These are phyloP conservation scores for Abortiporus biennis DNA, from an alignment of 1,284 basidiomycete genomes.

Conservation along the genomic window DNA sequence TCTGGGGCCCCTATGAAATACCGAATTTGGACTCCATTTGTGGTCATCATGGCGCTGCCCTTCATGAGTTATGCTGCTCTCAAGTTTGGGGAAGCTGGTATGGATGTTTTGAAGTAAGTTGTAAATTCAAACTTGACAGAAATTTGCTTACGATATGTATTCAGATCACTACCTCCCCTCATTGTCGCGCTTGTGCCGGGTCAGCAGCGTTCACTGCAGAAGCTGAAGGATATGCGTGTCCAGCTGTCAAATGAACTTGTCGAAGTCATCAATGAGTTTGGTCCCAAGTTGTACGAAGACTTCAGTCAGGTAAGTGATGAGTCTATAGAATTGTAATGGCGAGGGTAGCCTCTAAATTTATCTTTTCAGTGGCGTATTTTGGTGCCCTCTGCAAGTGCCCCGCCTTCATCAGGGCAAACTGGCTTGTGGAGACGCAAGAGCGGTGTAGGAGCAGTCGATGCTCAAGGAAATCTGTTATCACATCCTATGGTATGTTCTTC, in stretches of 20 bases:
- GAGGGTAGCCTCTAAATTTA: conserved; percentile 7
- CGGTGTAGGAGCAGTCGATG: conserved; percentile 69
- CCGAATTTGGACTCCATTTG: conserved; percentile 75
- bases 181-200: conserved; percentile 89
- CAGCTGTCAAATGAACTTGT: conserved; percentile 85
- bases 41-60: conserved; percentile 76
- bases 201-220: conserved; percentile 81
- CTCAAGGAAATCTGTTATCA: conserved; percentile 69
- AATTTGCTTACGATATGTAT: conserved; percentile 5
- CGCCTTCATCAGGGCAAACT: conserved; percentile 63
- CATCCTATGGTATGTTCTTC: conserved; percentile 64
- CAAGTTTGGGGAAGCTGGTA: conserved; percentile 98
- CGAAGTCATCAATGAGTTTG: conserved; percentile 86
- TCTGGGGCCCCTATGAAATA: conserved; percentile 59
- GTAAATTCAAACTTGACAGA: neutral
- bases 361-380: conserved; percentile 82
- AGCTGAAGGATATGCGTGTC: conserved; percentile 75
- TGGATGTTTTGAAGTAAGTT: conserved; percentile 94
- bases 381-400: conserved; percentile 77
- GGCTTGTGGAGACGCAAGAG: conserved; percentile 74
- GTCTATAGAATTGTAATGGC: conserved; percentile 2
- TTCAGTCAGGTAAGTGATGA: conserved; percentile 66
- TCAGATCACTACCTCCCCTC: conserved; percentile 88
- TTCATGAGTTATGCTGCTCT: conserved; percentile 92
- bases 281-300: conserved; percentile 84